Base-by-base conservation (phyloP, 2,329 filamentous ascomycete species). In the Saccharata proteae region DNA sequence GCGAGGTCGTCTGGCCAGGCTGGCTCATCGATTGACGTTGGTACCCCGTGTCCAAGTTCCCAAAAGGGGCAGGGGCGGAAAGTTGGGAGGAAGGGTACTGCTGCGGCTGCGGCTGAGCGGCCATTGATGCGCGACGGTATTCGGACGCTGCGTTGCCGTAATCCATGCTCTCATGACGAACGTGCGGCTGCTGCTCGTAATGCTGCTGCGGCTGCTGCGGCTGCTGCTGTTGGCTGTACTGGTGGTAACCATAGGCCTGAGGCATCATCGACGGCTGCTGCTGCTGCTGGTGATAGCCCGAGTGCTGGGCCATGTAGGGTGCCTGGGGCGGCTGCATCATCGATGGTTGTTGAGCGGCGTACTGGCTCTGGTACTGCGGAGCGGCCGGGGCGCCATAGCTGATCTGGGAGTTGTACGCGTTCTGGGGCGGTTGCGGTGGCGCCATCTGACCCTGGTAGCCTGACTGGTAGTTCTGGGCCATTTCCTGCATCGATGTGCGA, bases 401-500 rank as follows among this genome's bases (percentile, higher is more conserved):
- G 32, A 59, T 49, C 31, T 58, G 48, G 26, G 49, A 36, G 4
- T 27, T 16, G 36, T 61, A 62, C 6, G 44, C 47, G 17, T 45
- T 45, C 33, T 47, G 55, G 17, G 56, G 60, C 4, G 59, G 47
- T 27, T 51, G 50, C 4, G 52, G 61, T 14, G 56, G 55, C 21
- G 44, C 51, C 52, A 52, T 62, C 43, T 43, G 51, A 34, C 23
- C 38, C 36, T 49, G 51, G 42, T 54, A 59, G 35, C 39, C 45
- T 17, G 45, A 48, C 38, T 42, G 43, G 39, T 63, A 64, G 10
- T 39, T 37, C 35, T 58, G 55, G 20, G 47, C 46, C 48, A 63
- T 54, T 4, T 65, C 60, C 27, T 64, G 59, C 40, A 58, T 51
- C 20, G 61, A 65, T 11, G 58, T 51, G 28, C 61, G 56, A 29